These are phyloP conservation scores for Boletales sp. DNA, from an alignment of 768 basidiomycete genomes.

Conservation along the genomic window DNA sequence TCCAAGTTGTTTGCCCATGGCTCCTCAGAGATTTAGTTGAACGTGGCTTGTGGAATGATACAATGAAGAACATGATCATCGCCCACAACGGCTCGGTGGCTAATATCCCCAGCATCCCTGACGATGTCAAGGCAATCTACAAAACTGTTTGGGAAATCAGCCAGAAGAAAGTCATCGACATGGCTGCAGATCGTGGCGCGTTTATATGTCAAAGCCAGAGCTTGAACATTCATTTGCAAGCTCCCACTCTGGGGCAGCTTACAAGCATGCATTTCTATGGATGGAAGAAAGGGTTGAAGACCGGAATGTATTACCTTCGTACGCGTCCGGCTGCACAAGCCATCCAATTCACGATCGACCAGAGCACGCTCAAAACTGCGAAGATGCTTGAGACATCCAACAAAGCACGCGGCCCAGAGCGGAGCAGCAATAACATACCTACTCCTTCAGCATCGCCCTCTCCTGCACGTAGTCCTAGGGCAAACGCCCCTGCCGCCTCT, in stretches of 20 bases:
- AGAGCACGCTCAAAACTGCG: constrained; percentile 65
- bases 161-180: constrained; percentile 97
- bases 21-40: constrained; percentile 97
- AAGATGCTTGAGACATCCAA: constrained; percentile 22
- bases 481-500: constrained; percentile 30
- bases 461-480: constrained; percentile 27
- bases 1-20: constrained; percentile 99
- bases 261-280: constrained; percentile 98
- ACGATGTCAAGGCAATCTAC: constrained; percentile 94
- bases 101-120: constrained; percentile 84
- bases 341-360: constrained; percentile 96
- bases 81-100: constrained; percentile 90
- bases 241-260: constrained; percentile 87
- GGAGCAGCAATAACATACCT: constrained; percentile 15
- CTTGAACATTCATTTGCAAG: constrained; percentile 88
- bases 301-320: constrained; percentile 97
- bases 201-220: constrained; percentile 97
- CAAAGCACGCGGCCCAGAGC: constrained; percentile 15
- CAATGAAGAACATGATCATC: constrained; percentile 99
- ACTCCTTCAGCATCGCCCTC: constrained; percentile 26
- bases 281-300: constrained; percentile 99
- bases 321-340: constrained; percentile 94
- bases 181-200: constrained; percentile 97
- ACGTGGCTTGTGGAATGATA: constrained; percentile 92
- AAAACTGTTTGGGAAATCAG: constrained; percentile 99